A percentile compares a stretch with the other conserved stretches of the same genome.
Evolutionary conservation across 345 rosid species (phyloP).

Genomic region (Eutrema heterophyllum): DNA sequence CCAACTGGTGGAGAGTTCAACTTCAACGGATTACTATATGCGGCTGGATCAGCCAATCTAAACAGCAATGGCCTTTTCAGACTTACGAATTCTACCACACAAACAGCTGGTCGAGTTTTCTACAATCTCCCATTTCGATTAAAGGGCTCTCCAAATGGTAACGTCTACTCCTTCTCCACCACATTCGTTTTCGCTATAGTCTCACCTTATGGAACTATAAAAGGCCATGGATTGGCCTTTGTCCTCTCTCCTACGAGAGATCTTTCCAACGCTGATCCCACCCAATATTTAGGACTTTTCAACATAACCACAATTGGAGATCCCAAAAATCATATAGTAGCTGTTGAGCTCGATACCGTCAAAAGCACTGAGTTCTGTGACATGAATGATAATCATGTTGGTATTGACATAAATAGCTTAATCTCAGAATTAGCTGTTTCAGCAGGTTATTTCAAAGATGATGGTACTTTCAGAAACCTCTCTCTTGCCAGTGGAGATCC

Average conservation of each 20-base stretch:
- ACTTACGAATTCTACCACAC: conserved; percentile 12
- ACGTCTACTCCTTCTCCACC: conserved; percentile 14
- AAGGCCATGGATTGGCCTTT: conserved; percentile 7
- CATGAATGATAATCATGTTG: conserved; percentile 42
- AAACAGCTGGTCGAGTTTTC: conserved; percentile 37
- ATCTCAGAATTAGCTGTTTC: conserved; percentile 18
- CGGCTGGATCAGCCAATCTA: conserved; percentile 33
- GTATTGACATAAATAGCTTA: conserved; percentile 48
- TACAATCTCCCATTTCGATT: conserved; percentile 26
- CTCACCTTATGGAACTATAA: not conserved
- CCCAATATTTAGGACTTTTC: conserved; percentile 12
- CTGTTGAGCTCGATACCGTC: conserved; percentile 43
- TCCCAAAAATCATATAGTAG: conserved; percentile 15
- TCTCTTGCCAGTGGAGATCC: conserved; percentile 29
- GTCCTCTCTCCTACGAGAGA: conserved; percentile 20
- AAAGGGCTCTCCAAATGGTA: conserved; percentile 30
- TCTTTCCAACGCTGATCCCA: not conserved
- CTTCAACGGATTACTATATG: conserved; percentile 15
- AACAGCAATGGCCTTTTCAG: conserved; percentile 9
- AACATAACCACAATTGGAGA: not conserved
- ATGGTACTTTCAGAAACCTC: conserved; percentile 8
- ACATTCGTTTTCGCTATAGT: not conserved
- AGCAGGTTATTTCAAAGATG: conserved; percentile 35
- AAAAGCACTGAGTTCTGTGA: not conserved
- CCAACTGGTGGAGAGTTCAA: conserved; percentile 34